A percentile compares a stretch with the other conserved stretches of the same genome.
These are phyloP conservation scores for Phytophthora podocarpi DNA, from an alignment of 352 stramenopile genomes.

Conservation along the genomic window DNA sequence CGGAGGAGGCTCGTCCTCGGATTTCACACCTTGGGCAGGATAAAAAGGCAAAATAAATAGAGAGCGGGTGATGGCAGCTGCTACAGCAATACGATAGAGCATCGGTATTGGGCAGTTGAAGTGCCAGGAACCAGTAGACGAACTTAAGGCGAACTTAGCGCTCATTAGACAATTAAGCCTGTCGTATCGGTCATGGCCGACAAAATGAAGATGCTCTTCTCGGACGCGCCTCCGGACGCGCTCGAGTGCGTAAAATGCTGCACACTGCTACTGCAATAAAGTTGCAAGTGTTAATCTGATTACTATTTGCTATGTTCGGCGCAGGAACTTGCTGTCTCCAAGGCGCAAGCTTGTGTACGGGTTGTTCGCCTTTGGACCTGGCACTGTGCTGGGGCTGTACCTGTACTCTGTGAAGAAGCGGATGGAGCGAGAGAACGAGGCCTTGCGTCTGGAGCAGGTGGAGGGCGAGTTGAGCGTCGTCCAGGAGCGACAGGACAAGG, in stretches of 20 bases:
- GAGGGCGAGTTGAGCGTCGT: conserved; percentile 49
- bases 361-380: conserved; percentile 70
- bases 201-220: conserved; percentile 80
- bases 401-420: conserved; percentile 70
- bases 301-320: not conserved
- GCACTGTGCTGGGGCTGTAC: conserved; percentile 68
- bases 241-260: conserved; percentile 62
- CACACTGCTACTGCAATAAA: not conserved
- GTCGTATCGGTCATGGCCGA: conserved; percentile 17
- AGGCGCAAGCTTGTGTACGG: conserved; percentile 70
- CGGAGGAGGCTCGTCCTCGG: not conserved
- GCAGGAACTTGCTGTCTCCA: conserved; percentile 67
- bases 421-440: conserved; percentile 76
- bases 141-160: conserved; percentile 21
- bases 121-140: not conserved
- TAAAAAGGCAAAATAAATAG: conserved; percentile 30
- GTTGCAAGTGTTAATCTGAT: not conserved
- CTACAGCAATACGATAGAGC: too few relatives aligned
- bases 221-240: conserved; percentile 63
- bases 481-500: conserved; percentile 51
- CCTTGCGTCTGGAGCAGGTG: conserved; percentile 47
- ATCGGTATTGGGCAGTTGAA: too few relatives aligned
- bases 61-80: not conserved
- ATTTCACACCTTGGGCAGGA: conserved; percentile 3
- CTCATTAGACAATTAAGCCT: not conserved